Evolutionary conservation across 352 stramenopile genomes (phyloP).

Genomic region (Phytophthora constricta): DNA sequence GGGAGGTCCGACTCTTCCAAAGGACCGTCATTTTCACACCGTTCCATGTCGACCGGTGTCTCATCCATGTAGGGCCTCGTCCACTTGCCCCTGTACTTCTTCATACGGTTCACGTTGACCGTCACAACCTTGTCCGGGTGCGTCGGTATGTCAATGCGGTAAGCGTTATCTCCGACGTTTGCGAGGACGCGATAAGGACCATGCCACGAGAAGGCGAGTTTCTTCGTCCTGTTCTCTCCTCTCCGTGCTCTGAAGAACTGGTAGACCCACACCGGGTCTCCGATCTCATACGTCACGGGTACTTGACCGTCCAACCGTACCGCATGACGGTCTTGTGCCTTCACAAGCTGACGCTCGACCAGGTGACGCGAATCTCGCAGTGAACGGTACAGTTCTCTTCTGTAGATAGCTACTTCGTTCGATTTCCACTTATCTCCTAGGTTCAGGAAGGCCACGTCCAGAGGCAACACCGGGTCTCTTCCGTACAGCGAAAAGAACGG

Average conservation of each 20-base stretch:
- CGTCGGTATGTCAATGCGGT: constrained; percentile 1
- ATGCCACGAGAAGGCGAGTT: constrained; percentile 19
- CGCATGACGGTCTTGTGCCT: constrained; percentile 7
- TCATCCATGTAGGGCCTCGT: background rate
- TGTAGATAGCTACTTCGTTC: constrained; percentile 9
- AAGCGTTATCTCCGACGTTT: background rate
- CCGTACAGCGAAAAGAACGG: constrained; percentile 18
- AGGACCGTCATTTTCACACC: too few relatives aligned
- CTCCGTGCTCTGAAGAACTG: constrained; percentile 8
- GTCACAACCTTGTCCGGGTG: constrained; percentile 1
- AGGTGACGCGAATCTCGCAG: background rate
- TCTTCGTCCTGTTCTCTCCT: constrained; percentile 4
- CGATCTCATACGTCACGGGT: background rate
- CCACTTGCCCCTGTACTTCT: background rate
- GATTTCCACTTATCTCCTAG: constrained; percentile 7
- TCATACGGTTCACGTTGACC: constrained; percentile 4
- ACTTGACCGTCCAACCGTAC: background rate
- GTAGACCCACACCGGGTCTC: constrained; percentile 9
- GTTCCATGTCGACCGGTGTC: too few relatives aligned
- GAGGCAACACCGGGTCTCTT: background rate
- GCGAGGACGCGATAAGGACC: background rate
- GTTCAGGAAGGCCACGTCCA: constrained; percentile 18
- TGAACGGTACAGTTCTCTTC: background rate
- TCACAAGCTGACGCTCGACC: constrained; percentile 14
- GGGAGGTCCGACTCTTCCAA: too few relatives aligned